Percentiles rank a stretch among this genome's conserved stretches.
phyloP scores from a whole-genome alignment of 1,284 basidiomycete species.

The Butyriboletus appendiculatus region DNA sequence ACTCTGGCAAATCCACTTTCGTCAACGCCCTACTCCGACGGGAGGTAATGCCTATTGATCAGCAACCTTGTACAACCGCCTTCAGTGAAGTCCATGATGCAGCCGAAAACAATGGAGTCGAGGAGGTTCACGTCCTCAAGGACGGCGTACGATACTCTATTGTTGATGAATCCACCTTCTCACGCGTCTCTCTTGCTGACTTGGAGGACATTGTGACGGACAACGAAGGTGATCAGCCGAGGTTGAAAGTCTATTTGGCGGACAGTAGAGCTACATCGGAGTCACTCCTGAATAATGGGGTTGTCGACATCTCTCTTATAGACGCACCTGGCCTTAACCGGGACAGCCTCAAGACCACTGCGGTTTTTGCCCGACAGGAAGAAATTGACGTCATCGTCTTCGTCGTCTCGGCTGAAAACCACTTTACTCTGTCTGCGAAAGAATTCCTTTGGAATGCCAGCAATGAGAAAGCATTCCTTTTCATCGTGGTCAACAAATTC shows the following conservation, averaged over 20 bases:
- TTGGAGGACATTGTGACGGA: constrained; percentile 84
- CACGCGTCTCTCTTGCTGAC: constrained; percentile 65
- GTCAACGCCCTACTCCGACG: constrained; percentile 92
- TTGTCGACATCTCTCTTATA: constrained; percentile 97
- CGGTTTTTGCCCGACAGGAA: constrained; percentile 94
- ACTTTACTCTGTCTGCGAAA: constrained; percentile 95
- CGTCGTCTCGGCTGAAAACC: constrained; percentile 97
- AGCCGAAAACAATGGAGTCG: constrained; percentile 74
- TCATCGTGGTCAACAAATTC: constrained; percentile 99
- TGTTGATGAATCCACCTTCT: constrained; percentile 77
- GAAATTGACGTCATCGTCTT: constrained; percentile 99
- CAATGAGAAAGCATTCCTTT: constrained; percentile 97
- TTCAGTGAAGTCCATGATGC: constrained; percentile 98
- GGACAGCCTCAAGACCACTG: constrained; percentile 95
- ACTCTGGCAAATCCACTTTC: constrained; percentile 98
- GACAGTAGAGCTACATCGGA: constrained; percentile 73
- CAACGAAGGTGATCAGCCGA: constrained; percentile 70
- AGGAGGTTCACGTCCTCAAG: constrained; percentile 83
- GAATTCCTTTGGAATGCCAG: constrained; percentile 95
- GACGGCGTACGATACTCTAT: constrained; percentile 73
- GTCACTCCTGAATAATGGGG: constrained; percentile 93
- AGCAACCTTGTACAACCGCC: constrained; percentile 96
- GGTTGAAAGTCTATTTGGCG: constrained; percentile 84
- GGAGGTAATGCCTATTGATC: constrained; percentile 95
- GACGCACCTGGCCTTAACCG: constrained; percentile 98